phyloP scores from a whole-genome alignment of 257 asterid genomes.

The Forsythia suspensa region DNA sequence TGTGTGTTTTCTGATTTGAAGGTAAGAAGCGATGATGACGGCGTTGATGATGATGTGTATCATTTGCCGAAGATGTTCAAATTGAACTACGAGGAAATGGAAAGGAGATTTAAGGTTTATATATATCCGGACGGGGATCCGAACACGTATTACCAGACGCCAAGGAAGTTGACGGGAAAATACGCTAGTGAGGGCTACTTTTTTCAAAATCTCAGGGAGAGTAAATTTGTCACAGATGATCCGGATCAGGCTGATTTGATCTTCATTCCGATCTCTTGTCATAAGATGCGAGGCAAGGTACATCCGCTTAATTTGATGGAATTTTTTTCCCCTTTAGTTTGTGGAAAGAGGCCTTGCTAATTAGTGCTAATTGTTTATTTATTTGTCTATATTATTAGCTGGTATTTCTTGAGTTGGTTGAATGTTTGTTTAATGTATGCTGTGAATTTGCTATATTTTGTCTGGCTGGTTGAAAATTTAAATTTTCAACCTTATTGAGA shows the following conservation, averaged over 20 bases:
- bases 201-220: slow-evolving; percentile 90
- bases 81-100: slow-evolving; percentile 78
- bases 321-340: not conserved
- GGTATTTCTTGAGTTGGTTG: slow-evolving; percentile 13
- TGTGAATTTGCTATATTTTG: not conserved
- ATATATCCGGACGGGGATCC: slow-evolving; percentile 95
- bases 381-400: not conserved
- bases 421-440: slow-evolving; percentile 5
- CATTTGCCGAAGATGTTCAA: slow-evolving; percentile 68
- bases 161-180: slow-evolving; percentile 94
- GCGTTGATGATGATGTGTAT: slow-evolving; percentile 50
- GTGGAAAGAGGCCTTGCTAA: not conserved
- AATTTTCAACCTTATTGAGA: not conserved
- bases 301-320: slow-evolving; percentile 8
- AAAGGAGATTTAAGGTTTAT: slow-evolving; percentile 78
- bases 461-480: slow-evolving; percentile 11
- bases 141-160: slow-evolving; percentile 90
- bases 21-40: slow-evolving; percentile 15
- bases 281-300: slow-evolving; percentile 99
- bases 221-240: slow-evolving; percentile 70
- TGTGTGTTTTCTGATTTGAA: not conserved
- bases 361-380: not conserved
- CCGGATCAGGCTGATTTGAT: slow-evolving; percentile 88
- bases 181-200: slow-evolving; percentile 93
- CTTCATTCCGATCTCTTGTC: slow-evolving; percentile 96